These are phyloP conservation scores for Paralagenidium karlingii DNA, from an alignment of 352 stramenopile species.

Conservation along the genomic window DNA sequence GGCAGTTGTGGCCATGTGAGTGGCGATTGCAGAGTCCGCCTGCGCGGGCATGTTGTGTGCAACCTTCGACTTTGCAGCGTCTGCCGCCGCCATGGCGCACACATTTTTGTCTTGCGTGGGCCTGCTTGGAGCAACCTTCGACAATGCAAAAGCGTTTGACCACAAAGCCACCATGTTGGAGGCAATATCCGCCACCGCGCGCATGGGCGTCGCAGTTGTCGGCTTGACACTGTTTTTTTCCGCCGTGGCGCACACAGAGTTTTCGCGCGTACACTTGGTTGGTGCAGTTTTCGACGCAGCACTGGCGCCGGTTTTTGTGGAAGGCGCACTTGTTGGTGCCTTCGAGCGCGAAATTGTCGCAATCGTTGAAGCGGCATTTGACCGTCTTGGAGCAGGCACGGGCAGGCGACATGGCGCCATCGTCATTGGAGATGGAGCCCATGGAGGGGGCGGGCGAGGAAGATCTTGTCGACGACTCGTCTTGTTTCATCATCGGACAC, in stretches of 20 bases:
- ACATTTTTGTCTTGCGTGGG: slow-evolving; percentile 60
- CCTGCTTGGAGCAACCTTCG: slow-evolving; percentile 66
- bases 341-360: slow-evolving; percentile 53
- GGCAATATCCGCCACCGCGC: slow-evolving; percentile 54
- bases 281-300: slow-evolving; percentile 66
- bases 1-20: slow-evolving; percentile 58
- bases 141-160: slow-evolving; percentile 77
- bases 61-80: slow-evolving; percentile 54
- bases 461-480: slow-evolving; percentile 5
- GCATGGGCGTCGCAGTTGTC: slow-evolving; percentile 63
- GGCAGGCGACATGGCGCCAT: slow-evolving; percentile 8
- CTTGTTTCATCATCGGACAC: too few species aligned
- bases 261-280: slow-evolving; percentile 79
- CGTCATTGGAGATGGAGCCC: not conserved
- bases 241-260: slow-evolving; percentile 66
- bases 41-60: slow-evolving; percentile 60
- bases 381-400: slow-evolving; percentile 30
- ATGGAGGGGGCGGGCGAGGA: slow-evolving; percentile 4
- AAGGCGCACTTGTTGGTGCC: slow-evolving; percentile 69
- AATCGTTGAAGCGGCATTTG: slow-evolving; percentile 78
- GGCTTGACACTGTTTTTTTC: slow-evolving; percentile 68
- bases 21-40: slow-evolving; percentile 64
- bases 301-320: slow-evolving; percentile 74
- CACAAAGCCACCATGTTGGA: slow-evolving; percentile 69
- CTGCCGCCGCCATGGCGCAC: slow-evolving; percentile 60